phyloP scores from a whole-genome alignment of 495 filamentous ascomycete species.

The Hamigera avellanea region DNA sequence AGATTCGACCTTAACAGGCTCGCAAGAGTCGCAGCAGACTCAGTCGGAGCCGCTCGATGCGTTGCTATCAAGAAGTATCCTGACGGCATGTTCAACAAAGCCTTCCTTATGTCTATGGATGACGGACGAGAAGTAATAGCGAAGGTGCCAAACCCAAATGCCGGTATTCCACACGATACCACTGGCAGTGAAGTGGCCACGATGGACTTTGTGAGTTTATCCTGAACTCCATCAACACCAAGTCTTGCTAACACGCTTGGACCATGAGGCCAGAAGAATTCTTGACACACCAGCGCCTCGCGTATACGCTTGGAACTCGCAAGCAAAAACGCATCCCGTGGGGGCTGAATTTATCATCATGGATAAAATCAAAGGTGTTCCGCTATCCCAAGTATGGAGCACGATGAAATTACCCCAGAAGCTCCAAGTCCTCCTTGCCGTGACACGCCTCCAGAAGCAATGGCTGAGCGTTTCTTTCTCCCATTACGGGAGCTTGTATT shows the following conservation, averaged over 20 bases:
- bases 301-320: slow-evolving; percentile 11
- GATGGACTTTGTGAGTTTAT: slow-evolving; percentile 24
- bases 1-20: slow-evolving; percentile 25
- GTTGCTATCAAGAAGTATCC: slow-evolving; percentile 17
- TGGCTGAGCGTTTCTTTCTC: slow-evolving; percentile 20
- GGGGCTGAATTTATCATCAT: slow-evolving; percentile 22
- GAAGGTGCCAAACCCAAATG: slow-evolving; percentile 26
- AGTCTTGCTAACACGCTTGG: slow-evolving; percentile 9
- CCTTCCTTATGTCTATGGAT: slow-evolving; percentile 28
- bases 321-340: slow-evolving; percentile 10
- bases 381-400: slow-evolving; percentile 18
- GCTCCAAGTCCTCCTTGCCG: slow-evolving; percentile 18
- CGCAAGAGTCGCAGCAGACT: slow-evolving; percentile 21
- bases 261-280: slow-evolving; percentile 5
- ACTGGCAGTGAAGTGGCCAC: slow-evolving; percentile 31
- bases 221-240: too few relatives aligned
- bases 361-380: slow-evolving; percentile 15
- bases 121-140: slow-evolving; percentile 26
- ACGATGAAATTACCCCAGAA: slow-evolving; percentile 16
- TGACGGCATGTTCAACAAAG: slow-evolving; percentile 31
- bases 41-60: slow-evolving; percentile 20
- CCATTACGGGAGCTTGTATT: slow-evolving; percentile 22
- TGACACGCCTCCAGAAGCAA: slow-evolving; percentile 19
- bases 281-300: slow-evolving; percentile 8
- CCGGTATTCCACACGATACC: slow-evolving; percentile 20